Evolutionary conservation across 163 green algal species (phyloP).

Genomic region (Scenedesmus sp.): DNA sequence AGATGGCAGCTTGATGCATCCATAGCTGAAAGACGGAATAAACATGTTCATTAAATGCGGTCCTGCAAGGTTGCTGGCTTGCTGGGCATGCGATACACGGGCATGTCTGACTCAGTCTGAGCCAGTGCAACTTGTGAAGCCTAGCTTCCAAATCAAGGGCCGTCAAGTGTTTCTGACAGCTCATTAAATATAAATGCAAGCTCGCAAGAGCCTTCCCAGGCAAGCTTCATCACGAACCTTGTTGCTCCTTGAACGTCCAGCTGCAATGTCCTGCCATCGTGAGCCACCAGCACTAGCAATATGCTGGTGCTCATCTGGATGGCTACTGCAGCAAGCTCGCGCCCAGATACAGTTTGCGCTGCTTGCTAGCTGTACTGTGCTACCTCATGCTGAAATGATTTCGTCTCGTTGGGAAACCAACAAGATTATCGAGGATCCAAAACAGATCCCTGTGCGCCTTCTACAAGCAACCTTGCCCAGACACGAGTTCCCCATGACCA

Average conservation of each 20-base stretch:
- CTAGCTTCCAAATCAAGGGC: neutral
- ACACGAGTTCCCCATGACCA: neutral
- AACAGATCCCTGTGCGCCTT: neutral
- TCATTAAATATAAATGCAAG: neutral
- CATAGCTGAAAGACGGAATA: neutral
- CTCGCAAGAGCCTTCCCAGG: neutral
- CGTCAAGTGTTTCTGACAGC: neutral
- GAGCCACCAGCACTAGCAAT: conserved; percentile 73
- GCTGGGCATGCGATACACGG: conserved; percentile 8
- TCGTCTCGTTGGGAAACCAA: neutral
- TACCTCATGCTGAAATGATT: neutral
- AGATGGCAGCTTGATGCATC: neutral
- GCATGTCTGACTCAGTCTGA: conserved; percentile 1
- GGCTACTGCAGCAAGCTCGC: neutral
- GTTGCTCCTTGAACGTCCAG: conserved; percentile 69
- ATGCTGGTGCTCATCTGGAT: conserved; percentile 1
- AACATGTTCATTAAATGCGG: neutral
- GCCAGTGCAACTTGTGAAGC: neutral
- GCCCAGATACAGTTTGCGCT: neutral
- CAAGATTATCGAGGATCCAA: neutral
- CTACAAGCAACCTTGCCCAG: neutral
- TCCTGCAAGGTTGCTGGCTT: neutral
- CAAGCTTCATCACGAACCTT: conserved; percentile 54
- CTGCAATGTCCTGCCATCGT: conserved; percentile 78
- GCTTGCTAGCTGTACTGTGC: neutral